These are phyloP conservation scores for Tetrahymena thermophila DNA, from an alignment of 73 alveolate genomes.

Conservation along the genomic window DNA sequence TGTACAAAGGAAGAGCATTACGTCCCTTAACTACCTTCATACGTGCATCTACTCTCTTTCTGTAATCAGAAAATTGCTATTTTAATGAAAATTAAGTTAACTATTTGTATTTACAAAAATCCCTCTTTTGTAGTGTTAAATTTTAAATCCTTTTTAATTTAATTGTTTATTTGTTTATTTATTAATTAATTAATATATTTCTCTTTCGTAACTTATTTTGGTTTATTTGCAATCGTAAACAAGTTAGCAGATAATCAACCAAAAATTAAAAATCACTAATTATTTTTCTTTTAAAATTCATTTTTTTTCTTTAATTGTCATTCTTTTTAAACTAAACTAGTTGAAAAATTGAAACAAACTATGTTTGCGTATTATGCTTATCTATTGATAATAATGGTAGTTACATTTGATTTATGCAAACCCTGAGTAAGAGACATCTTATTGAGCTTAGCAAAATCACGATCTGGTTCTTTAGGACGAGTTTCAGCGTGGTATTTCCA, in stretches of 20 bases:
- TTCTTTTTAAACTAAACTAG: not conserved
- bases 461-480: conserved; percentile 45
- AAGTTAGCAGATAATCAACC: not conserved
- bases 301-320: not conserved
- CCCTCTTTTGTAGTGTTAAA: not conserved
- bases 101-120: too few species aligned
- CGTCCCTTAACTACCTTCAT: not conserved
- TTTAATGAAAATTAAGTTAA: not conserved
- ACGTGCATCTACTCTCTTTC: not conserved
- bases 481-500: conserved; percentile 68
- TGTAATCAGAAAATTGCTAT: not conserved
- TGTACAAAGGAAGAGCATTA: not conserved
- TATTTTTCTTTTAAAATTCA: not conserved
- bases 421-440: conserved; percentile 57
- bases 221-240: not conserved
- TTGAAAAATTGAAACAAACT: not conserved
- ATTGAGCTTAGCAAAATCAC: conserved; percentile 64
- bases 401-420: conserved; percentile 30
- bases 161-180: not conserved
- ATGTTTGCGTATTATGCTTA: not conserved
- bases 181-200: not conserved
- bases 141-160: too few species aligned
- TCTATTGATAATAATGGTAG: not conserved
- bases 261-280: too few species aligned
- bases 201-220: not conserved